Conservation (phyloP, 257 asterid species). For the Nicotiana tabacum region DNA sequence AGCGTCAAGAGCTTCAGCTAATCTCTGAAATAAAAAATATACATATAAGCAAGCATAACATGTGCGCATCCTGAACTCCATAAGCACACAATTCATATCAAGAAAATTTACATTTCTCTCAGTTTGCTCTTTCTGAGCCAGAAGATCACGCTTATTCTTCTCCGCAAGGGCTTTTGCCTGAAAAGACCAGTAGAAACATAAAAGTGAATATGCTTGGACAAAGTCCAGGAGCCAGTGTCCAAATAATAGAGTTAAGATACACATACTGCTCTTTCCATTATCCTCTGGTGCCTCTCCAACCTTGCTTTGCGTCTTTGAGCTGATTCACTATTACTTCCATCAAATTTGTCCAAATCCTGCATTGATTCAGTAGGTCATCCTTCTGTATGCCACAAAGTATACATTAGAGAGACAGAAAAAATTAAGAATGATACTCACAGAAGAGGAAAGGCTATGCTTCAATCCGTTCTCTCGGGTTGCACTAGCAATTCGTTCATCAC, state of each 20-base stretch:
- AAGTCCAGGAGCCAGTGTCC: constrained; percentile 15
- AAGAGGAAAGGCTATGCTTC: constrained; percentile 82
- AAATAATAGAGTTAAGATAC: constrained; percentile 13
- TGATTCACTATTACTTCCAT: constrained; percentile 52
- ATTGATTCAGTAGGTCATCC: constrained; percentile 22
- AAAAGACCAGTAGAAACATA: constrained; percentile 17
- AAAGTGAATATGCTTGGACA: constrained; percentile 8
- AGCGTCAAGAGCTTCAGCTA: constrained; percentile 85
- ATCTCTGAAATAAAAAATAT: constrained; percentile 58
- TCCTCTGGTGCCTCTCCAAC: constrained; percentile 94
- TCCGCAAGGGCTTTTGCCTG: constrained; percentile 97
- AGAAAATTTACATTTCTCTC: constrained; percentile 74
- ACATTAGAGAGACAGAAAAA: constrained; percentile 8
- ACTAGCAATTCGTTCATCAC: constrained; percentile 33
- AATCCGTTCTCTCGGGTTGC: constrained; percentile 48
- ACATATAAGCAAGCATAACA: neutral
- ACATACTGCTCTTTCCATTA: constrained; percentile 93
- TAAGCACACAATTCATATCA: neutral
- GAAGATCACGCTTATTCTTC: constrained; percentile 88
- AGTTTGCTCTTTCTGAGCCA: constrained; percentile 93
- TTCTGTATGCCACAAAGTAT: constrained; percentile 9
- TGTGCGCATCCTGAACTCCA: neutral
- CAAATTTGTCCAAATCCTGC: constrained; percentile 75
- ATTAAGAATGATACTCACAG: constrained; percentile 46
- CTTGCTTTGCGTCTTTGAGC: constrained; percentile 91